A percentile compares a stretch with the other conserved stretches of the same genome.
phyloP scores from a whole-genome alignment of 2,329 filamentous ascomycete species.

The Colletotrichum sidae region DNA sequence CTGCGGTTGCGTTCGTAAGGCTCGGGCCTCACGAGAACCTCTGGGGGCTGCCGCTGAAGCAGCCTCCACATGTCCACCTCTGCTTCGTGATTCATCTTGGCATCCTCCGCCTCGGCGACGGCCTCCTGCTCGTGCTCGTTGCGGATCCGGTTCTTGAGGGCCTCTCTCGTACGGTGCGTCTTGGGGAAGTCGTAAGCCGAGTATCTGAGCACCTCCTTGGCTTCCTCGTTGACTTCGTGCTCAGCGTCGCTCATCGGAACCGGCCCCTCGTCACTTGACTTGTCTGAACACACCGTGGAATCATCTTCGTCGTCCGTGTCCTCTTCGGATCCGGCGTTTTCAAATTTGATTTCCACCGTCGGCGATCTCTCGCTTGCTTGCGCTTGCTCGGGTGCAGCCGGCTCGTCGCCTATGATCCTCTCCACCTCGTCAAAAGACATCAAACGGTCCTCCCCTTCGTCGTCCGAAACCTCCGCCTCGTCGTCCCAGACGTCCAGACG shows the following conservation, averaged over 20 bases:
- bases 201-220: conserved; percentile 55
- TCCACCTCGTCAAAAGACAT: conserved; percentile 61
- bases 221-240: conserved; percentile 51
- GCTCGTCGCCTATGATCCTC: conserved; percentile 45
- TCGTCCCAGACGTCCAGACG: conserved; percentile 60
- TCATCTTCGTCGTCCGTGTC: conserved; percentile 4
- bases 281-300: conserved; percentile 5
- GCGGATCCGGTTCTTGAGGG: conserved; percentile 52
- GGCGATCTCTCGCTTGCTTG: not conserved
- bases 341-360: conserved; percentile 5
- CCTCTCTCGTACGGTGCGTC: conserved; percentile 48
- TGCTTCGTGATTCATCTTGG: conserved; percentile 51
- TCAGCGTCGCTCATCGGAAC: conserved; percentile 24
- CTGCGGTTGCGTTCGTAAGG: conserved; percentile 44
- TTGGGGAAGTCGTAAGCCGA: conserved; percentile 54
- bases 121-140: conserved; percentile 56
- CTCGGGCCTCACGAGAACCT: conserved; percentile 46
- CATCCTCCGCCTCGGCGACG: conserved; percentile 57
- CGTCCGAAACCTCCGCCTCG: conserved; percentile 15
- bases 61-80: conserved; percentile 60
- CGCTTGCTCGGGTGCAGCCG: not conserved
- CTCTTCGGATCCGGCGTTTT: conserved; percentile 9
- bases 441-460: conserved; percentile 38
- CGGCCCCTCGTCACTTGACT: not conserved
- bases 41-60: conserved; percentile 52